Conservation (phyloP, 805 yeast species). For the Ogataea henricii region DNA sequence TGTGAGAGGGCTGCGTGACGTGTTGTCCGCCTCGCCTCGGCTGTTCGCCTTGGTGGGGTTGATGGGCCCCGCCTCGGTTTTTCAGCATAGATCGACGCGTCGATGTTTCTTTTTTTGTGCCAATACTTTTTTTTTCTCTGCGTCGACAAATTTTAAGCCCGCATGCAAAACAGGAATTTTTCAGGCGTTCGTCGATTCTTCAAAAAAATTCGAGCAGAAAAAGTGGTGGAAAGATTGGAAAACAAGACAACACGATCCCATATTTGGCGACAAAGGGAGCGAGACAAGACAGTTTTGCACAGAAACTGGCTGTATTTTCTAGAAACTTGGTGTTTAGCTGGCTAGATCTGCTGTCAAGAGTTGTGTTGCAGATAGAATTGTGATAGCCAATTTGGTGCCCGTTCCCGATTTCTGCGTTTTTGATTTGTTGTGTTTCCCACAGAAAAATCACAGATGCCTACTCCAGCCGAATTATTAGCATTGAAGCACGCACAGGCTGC, state of each 20-base stretch:
- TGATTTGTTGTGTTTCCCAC: too few species aligned
- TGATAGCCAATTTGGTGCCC: neutral
- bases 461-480: conserved; percentile 44
- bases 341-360: neutral
- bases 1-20: conserved; percentile 36
- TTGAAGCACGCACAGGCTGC: conserved; percentile 35
- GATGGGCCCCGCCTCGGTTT: neutral
- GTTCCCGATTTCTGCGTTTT: neutral
- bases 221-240: too few species aligned
- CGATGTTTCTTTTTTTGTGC: neutral
- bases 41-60: too few species aligned
- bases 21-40: too few species aligned
- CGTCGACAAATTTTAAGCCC: neutral
- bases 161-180: neutral
- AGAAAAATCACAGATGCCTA: conserved; percentile 36
- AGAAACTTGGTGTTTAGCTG: neutral
- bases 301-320: neutral
- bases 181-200: conserved; percentile 3
- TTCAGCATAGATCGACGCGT: neutral
- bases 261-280: neutral
- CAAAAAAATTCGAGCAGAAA: neutral
- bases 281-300: neutral
- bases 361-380: neutral
- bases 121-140: too few species aligned
- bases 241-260: neutral